Conservation (phyloP, 495 filamentous ascomycete genomes). For the Lasiosphaeria ovina region DNA sequence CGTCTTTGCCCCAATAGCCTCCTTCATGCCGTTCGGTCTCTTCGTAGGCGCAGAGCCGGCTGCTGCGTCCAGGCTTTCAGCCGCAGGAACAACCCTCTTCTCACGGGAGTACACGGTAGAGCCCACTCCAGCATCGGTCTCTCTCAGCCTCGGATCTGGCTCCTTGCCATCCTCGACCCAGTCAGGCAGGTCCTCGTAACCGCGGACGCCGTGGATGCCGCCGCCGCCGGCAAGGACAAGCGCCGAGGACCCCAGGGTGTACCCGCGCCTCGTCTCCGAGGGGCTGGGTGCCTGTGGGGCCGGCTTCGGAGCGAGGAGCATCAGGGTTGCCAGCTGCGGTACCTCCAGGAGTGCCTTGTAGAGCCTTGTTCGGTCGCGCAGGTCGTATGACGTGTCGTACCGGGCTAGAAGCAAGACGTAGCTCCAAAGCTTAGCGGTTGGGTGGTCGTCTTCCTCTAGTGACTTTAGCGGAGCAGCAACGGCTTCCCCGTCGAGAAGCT, state of each 20-base stretch:
- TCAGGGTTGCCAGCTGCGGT: constrained; percentile 82
- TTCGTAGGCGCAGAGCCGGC: constrained; percentile 43
- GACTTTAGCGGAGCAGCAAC: constrained; percentile 24
- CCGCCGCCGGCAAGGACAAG: constrained; percentile 77
- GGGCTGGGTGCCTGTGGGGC: constrained; percentile 84
- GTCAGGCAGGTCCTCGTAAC: constrained; percentile 74
- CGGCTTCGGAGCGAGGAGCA: constrained; percentile 91
- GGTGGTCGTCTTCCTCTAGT: constrained; percentile 56
- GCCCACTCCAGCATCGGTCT: constrained; percentile 34
- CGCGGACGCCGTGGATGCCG: constrained; percentile 64
- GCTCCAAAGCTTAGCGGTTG: constrained; percentile 72
- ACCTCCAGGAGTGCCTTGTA: constrained; percentile 79
- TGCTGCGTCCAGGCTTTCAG: constrained; percentile 62
- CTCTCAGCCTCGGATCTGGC: constrained; percentile 72
- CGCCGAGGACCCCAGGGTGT: constrained; percentile 77
- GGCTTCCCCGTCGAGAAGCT: constrained; percentile 21
- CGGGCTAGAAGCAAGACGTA: constrained; percentile 82
- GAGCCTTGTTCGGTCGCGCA: constrained; percentile 83
- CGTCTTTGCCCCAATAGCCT: constrained; percentile 59
- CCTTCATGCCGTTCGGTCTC: constrained; percentile 34
- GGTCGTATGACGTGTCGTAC: constrained; percentile 92
- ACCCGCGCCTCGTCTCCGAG: constrained; percentile 71
- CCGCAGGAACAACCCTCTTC: constrained; percentile 54
- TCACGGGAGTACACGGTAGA: constrained; percentile 37
- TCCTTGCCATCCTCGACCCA: constrained; percentile 83